Conservation (phyloP, 1,139 yeast species). For the Yamadazyma dushanensis region DNA sequence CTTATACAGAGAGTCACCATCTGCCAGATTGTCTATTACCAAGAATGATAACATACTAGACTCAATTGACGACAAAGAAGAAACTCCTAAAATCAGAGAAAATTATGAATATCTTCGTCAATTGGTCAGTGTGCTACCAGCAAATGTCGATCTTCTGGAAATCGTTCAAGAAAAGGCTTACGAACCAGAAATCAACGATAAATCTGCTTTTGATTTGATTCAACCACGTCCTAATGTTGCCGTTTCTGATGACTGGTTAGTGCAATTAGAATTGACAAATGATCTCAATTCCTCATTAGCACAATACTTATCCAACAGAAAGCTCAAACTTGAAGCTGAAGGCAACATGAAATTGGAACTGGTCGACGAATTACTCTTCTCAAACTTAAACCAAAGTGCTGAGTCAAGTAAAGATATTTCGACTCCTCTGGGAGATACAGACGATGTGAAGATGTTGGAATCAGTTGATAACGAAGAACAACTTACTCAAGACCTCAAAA, state of each 20-base stretch:
- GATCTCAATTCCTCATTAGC: constrained; percentile 51
- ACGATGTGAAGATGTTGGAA: constrained; percentile 13
- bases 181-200: constrained; percentile 57
- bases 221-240: constrained; percentile 41
- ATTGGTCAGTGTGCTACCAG: constrained; percentile 32
- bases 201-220: constrained; percentile 31
- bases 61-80: constrained; percentile 4
- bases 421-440: constrained; percentile 22
- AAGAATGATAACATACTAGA: constrained; percentile 5
- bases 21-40: neutral
- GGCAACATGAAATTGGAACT: constrained; percentile 26
- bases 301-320: constrained; percentile 22
- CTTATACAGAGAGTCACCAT: constrained; percentile 5
- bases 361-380: constrained; percentile 56
- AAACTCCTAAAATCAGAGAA: constrained; percentile 13
- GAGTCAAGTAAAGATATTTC: constrained; percentile 22
- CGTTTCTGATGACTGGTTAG: constrained; percentile 60
- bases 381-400: constrained; percentile 41
- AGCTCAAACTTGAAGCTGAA: constrained; percentile 12
- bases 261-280: constrained; percentile 59
- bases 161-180: constrained; percentile 63
- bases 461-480: constrained; percentile 14
- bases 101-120: constrained; percentile 38
- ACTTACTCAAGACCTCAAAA: constrained; percentile 18
- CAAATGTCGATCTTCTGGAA: constrained; percentile 34